Evolutionary conservation across 306 rosid species (phyloP), one percentile per base, ranked within the genome.

Genomic region (Coriaria nepalensis): DNA sequence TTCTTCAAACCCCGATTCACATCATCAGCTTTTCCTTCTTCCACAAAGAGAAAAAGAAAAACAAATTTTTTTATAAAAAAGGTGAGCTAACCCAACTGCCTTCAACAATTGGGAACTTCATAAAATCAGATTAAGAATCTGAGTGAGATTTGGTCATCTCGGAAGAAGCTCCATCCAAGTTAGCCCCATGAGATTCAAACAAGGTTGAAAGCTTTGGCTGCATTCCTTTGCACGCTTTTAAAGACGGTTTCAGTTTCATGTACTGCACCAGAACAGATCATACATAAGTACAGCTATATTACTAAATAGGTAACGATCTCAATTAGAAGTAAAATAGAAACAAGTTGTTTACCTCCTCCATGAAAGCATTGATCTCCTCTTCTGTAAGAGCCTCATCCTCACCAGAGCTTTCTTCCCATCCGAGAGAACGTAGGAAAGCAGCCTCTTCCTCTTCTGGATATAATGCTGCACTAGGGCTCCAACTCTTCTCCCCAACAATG

Each of bases 331-430:
- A 5, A 2, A 7, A 35, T 34, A 35, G 14, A 10, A 52, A 13
- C 39, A 33, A 49, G 57, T 37, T 51, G 53, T 71, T 68, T 59
- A 92, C 98, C 83, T 73, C 76, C 64, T 73, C 81, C 68, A 64
- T 75, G 54, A 92, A 92, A 14, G 83, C 55, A 73, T 59, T 77
- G 53, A 92, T 92, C 79, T 92, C 98, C 72, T 92, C 98, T 54
- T 92, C 96, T 2, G 98, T 92, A 15, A 85, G 94, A 39, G 94
- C 98, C 38, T 59, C 98, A 59, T 90, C 95, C 72, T 87, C 96
- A 49, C 81, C 94, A 58, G 76, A 71, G 72, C 68, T 73, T 68
- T 92, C 98, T 43, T 77, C 95, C 98, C 98, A 92, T 51, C 98
- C 98, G 65, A 90, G 96, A 47, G 98, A 92, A 45, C 87, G 86